Base-by-base conservation (phyloP, 768 basidiomycete species). In the Lactifluus hygrophoroides region DNA sequence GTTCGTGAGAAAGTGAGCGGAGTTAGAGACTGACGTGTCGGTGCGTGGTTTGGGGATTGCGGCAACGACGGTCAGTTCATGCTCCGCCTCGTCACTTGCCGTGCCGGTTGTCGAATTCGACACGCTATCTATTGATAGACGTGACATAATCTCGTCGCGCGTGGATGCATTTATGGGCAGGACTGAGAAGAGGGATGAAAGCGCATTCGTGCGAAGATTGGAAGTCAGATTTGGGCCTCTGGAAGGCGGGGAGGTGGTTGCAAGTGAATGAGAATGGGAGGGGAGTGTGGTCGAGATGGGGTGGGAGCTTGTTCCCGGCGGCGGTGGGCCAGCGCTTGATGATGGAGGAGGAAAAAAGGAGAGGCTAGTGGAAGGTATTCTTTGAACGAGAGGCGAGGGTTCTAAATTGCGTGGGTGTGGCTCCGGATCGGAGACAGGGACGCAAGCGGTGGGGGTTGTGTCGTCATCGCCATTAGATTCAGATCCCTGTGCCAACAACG, bases 271-370 rank as follows among this genome's bases (percentile, higher is more conserved):
- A 14, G 45, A 51, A 2, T 32, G 16, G 16, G 48, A 37, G 9
- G 23, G 40, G 42, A 25, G 38, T 7, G 38, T 44, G 32, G 38
- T 28, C 8, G 23, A 34, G 4, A 25, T 28, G 19, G 47, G 17
- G 16, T 10, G 32, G 32, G 51, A 17, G 23, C 11, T 28, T 3
- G 44, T 21, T n/a, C 44, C 25, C 4, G 53, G 53, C 2, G 34
- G 21, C 10, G 34, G 21, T 7, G 56, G 50, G 54, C 51, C 34
- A 13, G 62, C 21, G 49, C 28, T 50, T 13, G 53, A 54, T 17
- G 48, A 51, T 4, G 64, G 54, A 23, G 64, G 70, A 10, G 69
- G 71, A 37, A 73, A 73, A 58, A 68, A 73, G 0, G 70, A 68
- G 10, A 72, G 62, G 32, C 66, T 70, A 1, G 68, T 68, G 5